phyloP scores from a whole-genome alignment of 1,284 basidiomycete species.

The Apiotrichum porosum region DNA sequence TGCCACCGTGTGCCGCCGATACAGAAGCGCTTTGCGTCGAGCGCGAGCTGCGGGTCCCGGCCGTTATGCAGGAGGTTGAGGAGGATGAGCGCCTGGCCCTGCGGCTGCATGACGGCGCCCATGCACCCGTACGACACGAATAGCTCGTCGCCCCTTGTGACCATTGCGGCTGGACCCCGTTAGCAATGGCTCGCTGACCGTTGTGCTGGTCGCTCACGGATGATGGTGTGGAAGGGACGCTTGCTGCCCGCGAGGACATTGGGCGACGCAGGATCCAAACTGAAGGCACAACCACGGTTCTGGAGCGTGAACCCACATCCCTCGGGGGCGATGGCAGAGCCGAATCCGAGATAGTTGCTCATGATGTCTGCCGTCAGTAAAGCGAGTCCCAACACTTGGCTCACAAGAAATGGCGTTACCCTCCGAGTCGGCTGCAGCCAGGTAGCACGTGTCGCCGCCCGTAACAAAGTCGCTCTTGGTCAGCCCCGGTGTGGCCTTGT shows the following conservation, averaged over 20 bases:
- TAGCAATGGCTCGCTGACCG: no score
- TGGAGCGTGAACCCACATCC: slow-evolving; percentile 91
- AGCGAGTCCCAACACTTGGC: background rate
- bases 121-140: slow-evolving; percentile 88
- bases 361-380: slow-evolving; percentile 14
- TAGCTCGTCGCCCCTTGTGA: slow-evolving; percentile 70
- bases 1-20: slow-evolving; percentile 50
- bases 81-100: slow-evolving; percentile 87
- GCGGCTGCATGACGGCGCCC: slow-evolving; percentile 86
- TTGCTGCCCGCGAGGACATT: slow-evolving; percentile 75
- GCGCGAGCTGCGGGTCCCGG: slow-evolving; percentile 59
- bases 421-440: slow-evolving; percentile 76
- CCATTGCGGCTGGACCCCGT: slow-evolving; percentile 60
- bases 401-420: slow-evolving; percentile 70
- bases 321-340: slow-evolving; percentile 66
- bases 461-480: slow-evolving; percentile 52
- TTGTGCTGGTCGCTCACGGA: no score
- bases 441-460: slow-evolving; percentile 87
- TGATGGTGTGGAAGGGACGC: slow-evolving; percentile 88
- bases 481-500: slow-evolving; percentile 58
- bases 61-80: slow-evolving; percentile 47
- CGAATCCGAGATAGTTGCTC: slow-evolving; percentile 65
- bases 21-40: slow-evolving; percentile 90
- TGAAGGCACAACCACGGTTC: slow-evolving; percentile 82
- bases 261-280: slow-evolving; percentile 68